Percentiles rank a stretch among this genome's conserved stretches.
Conservation (phyloP, 768 basidiomycete genomes). For the Mycena albidolilacea region DNA sequence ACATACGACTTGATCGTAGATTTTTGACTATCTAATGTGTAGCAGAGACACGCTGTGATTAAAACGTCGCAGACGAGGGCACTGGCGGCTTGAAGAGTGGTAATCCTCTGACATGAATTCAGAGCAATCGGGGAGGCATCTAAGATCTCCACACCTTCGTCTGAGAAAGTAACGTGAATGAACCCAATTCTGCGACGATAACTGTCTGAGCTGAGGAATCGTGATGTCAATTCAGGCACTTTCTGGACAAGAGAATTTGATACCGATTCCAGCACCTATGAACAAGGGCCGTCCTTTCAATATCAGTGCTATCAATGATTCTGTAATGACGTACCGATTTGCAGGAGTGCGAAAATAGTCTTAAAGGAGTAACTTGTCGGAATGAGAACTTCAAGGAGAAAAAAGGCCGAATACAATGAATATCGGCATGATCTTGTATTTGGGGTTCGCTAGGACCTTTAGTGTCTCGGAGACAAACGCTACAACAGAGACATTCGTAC, state of each 20-base stretch:
- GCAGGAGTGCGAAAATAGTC: conserved; percentile 1
- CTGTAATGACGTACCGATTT: conserved; percentile 18
- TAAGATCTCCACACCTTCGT: neutral
- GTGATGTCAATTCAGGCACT: neutral
- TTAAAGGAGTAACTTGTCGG: neutral
- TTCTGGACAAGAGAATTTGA: neutral
- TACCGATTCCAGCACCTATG: conserved; percentile 9
- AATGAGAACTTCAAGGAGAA: neutral
- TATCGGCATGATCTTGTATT: conserved; percentile 35
- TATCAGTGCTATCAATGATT: neutral
- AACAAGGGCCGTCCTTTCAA: neutral
- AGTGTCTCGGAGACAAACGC: neutral
- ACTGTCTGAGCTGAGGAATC: conserved; percentile 4
- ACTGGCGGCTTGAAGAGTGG: conserved; percentile 36
- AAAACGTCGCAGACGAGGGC: conserved; percentile 37
- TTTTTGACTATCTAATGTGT: conserved; percentile 31
- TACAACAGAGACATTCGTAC: neutral
- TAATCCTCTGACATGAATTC: conserved; percentile 23
- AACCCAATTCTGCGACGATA: neutral
- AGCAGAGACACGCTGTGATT: conserved; percentile 36
- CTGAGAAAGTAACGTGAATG: neutral
- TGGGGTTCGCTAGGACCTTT: conserved; percentile 34
- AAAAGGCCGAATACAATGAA: conserved; percentile 35
- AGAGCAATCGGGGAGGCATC: neutral
- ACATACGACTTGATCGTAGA: conserved; percentile 18